A percentile compares a stretch with the other conserved stretches of the same genome.
Conservation (phyloP, 208 protist genomes). For the Leishmania guyanensis region DNA sequence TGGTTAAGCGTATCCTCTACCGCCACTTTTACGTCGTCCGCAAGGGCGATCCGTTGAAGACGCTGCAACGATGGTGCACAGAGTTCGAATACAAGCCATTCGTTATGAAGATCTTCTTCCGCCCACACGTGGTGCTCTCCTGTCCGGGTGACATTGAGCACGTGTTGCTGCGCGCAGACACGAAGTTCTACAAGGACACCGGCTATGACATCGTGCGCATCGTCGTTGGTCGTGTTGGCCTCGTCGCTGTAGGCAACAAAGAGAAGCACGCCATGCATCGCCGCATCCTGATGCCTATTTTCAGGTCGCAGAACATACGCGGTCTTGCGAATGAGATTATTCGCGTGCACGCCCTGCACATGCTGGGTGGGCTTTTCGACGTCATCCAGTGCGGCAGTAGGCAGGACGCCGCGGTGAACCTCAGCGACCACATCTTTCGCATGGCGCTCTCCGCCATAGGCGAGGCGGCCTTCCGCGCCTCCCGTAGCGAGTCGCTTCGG, state of each 20-base stretch:
- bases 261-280: conserved; percentile 46
- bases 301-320: conserved; percentile 45
- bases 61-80: conserved; percentile 41
- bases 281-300: conserved; percentile 43
- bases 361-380: conserved; percentile 43
- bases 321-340: conserved; percentile 47
- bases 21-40: conserved; percentile 61
- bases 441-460: conserved; percentile 56
- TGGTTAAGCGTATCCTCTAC: conserved; percentile 53
- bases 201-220: conserved; percentile 60
- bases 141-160: conserved; percentile 50
- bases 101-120: conserved; percentile 57
- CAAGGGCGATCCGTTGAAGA: conserved; percentile 44
- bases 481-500: conserved; percentile 34
- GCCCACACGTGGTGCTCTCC: conserved; percentile 55
- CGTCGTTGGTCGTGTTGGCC: conserved; percentile 52
- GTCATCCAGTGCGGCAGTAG: conserved; percentile 29
- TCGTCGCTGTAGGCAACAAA: conserved; percentile 50
- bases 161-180: conserved; percentile 45
- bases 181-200: conserved; percentile 40
- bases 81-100: conserved; percentile 56
- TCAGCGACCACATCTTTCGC: conserved; percentile 44
- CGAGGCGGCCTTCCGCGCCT: conserved; percentile 55
- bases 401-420: conserved; percentile 32
- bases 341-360: conserved; percentile 45